Conservation (phyloP, 2,329 filamentous ascomycete genomes). For the Thelonectria discophora region DNA sequence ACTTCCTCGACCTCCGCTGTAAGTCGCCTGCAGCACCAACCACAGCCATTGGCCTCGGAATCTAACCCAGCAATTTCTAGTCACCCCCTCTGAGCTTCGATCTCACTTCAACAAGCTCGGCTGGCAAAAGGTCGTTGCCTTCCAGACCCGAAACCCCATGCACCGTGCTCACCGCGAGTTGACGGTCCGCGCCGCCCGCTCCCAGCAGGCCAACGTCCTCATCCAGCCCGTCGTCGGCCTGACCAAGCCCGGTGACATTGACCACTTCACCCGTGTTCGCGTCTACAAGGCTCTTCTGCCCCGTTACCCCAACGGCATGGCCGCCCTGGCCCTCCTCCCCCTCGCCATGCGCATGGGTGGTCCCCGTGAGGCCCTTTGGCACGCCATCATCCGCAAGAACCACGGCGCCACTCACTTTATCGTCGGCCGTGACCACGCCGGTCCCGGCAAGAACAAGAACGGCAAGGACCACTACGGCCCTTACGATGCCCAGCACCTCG, state of each 20-base stretch:
- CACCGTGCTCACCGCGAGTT: conserved; percentile 98
- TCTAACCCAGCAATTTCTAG: conserved; percentile 52
- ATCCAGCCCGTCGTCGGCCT: conserved; percentile 98
- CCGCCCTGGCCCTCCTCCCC: conserved; percentile 90
- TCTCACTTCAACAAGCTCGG: conserved; percentile 99
- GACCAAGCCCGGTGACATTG: conserved; percentile 98
- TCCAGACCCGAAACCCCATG: conserved; percentile 99
- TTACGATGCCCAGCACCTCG: conserved; percentile 95
- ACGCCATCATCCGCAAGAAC: conserved; percentile 99
- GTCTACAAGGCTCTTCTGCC: conserved; percentile 98
- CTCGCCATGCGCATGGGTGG: conserved; percentile 99
- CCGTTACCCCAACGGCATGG: conserved; percentile 99
- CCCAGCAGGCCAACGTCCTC: conserved; percentile 96
- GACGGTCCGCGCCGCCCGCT: conserved; percentile 94
- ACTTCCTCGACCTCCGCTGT: conserved; percentile 97
- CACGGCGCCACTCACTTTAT: conserved; percentile 99
- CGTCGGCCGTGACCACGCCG: conserved; percentile 96
- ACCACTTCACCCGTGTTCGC: conserved; percentile 98
- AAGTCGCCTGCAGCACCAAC: conserved; percentile 48
- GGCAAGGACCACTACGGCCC: conserved; percentile 97
- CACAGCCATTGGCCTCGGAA: neutral
- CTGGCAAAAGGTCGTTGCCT: conserved; percentile 96
- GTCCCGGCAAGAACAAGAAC: conserved; percentile 97
- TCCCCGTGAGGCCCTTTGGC: conserved; percentile 98
- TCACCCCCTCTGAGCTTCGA: conserved; percentile 93